These are phyloP conservation scores for Dipteronia dyeriana DNA, from an alignment of 345 rosid species.

Conservation along the genomic window DNA sequence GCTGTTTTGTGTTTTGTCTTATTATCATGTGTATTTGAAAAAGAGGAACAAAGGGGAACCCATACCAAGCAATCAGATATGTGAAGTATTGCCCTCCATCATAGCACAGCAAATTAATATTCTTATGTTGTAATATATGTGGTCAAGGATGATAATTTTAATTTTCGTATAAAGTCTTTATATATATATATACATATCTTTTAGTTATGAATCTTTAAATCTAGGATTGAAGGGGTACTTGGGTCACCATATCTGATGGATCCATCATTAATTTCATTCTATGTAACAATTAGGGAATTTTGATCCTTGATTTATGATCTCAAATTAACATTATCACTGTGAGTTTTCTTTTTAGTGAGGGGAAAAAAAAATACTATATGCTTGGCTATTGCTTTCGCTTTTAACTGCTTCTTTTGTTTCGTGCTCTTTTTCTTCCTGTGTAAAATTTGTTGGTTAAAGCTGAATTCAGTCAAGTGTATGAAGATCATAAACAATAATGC, in stretches of 20 bases:
- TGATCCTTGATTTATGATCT: neutral
- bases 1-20: slow-evolving; percentile 12
- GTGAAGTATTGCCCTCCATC: slow-evolving; percentile 8
- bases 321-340: neutral
- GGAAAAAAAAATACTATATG: neutral
- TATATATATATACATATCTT: neutral
- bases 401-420: neutral
- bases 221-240: neutral
- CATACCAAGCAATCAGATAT: neutral
- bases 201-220: neutral
- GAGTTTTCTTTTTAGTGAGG: neutral
- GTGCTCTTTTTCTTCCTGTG: too few species aligned
- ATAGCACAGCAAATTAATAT: neutral
- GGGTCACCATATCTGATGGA: neutral
- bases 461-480: neutral
- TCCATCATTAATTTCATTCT: neutral
- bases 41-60: neutral
- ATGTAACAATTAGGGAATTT: neutral
- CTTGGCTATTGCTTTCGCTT: neutral
- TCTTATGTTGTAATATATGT: neutral
- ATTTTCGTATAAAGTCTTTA: too few species aligned
- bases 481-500: neutral
- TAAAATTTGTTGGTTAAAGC: too few species aligned
- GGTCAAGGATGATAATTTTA: too few species aligned
- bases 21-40: slow-evolving; percentile 8